A percentile compares a stretch with the other conserved stretches of the same genome.
Conservation (phyloP, 2,329 filamentous ascomycete species). For the Aspergillus pseudoglaucus region DNA sequence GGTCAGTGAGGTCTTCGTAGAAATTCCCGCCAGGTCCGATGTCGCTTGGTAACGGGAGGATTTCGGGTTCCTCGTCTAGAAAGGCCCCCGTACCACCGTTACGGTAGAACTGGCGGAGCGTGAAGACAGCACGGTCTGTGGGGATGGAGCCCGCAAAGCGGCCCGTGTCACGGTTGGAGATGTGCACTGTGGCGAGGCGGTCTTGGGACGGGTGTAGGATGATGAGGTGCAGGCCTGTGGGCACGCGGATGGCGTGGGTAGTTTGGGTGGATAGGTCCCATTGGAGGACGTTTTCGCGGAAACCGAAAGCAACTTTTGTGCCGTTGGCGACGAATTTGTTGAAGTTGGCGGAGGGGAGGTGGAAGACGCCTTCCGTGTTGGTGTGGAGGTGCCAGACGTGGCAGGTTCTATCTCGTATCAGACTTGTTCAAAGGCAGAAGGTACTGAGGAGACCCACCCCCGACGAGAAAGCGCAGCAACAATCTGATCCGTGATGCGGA, state of each 20-base stretch:
- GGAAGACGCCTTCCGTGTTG: constrained; percentile 16
- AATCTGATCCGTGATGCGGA: constrained; percentile 16
- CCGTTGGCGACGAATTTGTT: constrained; percentile 14
- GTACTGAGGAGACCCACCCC: constrained; percentile 12
- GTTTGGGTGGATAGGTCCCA: constrained; percentile 14
- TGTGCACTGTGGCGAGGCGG: constrained; percentile 12
- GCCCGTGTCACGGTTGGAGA: not conserved
- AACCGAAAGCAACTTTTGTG: constrained; percentile 16
- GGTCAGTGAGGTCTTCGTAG: not conserved
- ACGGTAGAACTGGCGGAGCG: not conserved
- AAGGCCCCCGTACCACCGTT: not conserved
- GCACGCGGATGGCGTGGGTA: constrained; percentile 10
- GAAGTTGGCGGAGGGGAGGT: constrained; percentile 17
- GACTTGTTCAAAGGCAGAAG: not conserved
- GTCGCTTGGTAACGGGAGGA: not conserved
- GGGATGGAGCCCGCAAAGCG: not conserved
- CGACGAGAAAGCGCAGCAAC: constrained; percentile 15
- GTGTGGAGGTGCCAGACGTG: constrained; percentile 24
- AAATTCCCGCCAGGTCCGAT: not conserved
- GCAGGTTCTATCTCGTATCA: constrained; percentile 18
- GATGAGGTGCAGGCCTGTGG: constrained; percentile 7
- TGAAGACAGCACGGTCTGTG: not conserved
- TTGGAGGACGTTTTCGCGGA: constrained; percentile 14
- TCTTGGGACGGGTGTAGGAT: constrained; percentile 11
- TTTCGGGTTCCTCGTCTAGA: not conserved